phyloP scores from a whole-genome alignment of 2,329 filamentous ascomycete genomes.

The Colletotrichum tofieldiae region DNA sequence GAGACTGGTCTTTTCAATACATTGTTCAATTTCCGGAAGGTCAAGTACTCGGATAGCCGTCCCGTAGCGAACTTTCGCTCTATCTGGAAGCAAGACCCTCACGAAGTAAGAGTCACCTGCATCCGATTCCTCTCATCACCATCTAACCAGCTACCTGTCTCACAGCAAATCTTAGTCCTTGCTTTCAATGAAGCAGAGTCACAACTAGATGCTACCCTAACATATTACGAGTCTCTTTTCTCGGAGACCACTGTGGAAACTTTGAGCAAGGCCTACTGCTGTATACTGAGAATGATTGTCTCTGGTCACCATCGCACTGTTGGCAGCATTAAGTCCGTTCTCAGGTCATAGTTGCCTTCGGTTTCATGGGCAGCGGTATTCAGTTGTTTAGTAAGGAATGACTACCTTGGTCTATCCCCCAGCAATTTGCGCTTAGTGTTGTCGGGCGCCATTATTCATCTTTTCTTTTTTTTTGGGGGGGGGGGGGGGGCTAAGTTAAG shows the following conservation, averaged over 20 bases:
- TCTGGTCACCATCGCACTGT: conserved; percentile 5
- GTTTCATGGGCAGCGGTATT: neutral
- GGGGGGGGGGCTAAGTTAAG: no score
- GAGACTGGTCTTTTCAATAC: conserved; percentile 22
- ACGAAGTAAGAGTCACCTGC: conserved; percentile 11
- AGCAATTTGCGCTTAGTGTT: no score
- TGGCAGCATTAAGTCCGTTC: conserved; percentile 7
- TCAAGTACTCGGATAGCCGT: neutral
- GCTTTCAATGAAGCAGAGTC: conserved; percentile 23
- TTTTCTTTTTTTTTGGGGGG: no score
- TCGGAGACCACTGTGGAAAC: neutral
- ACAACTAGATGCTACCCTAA: conserved; percentile 16
- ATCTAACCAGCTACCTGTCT: neutral
- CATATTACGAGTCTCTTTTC: conserved; percentile 27
- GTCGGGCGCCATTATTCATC: no score
- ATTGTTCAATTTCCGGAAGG: conserved; percentile 21
- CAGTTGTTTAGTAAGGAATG: neutral
- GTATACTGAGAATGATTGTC: neutral
- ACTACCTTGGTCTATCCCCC: no score
- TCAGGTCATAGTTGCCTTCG: neutral
- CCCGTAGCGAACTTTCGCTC: conserved; percentile 1
- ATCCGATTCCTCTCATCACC: no score
- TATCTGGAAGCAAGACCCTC: conserved; percentile 34
- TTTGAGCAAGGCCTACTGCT: neutral
- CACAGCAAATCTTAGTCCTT: conserved; percentile 22